Conservation (phyloP, 495 filamentous ascomycete genomes). For the Melanomma pulvis-pyrius region DNA sequence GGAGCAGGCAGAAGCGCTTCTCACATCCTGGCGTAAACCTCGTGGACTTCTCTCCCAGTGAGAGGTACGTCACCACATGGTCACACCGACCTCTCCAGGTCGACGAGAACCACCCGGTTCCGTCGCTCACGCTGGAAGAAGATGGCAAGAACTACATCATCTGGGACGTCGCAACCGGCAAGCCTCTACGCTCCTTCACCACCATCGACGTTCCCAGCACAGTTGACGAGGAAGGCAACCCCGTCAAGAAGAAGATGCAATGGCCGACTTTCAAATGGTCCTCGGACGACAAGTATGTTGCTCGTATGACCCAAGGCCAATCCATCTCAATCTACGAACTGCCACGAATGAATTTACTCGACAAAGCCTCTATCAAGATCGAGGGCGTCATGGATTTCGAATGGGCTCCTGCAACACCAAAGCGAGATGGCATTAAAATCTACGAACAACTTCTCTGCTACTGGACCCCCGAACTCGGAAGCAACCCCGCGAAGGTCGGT, state of each 20-base stretch:
- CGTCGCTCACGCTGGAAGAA: slow-evolving; percentile 73
- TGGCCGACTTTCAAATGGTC: slow-evolving; percentile 99
- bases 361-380: slow-evolving; percentile 88
- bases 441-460: slow-evolving; percentile 97
- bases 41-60: slow-evolving; percentile 90
- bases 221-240: slow-evolving; percentile 64
- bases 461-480: slow-evolving; percentile 98
- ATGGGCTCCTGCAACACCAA: slow-evolving; percentile 83
- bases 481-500: slow-evolving; percentile 95
- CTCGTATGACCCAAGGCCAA: slow-evolving; percentile 81
- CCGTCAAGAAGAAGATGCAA: slow-evolving; percentile 83
- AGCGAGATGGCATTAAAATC: slow-evolving; percentile 76
- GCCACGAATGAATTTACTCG: slow-evolving; percentile 86
- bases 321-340: slow-evolving; percentile 94
- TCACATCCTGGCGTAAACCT: slow-evolving; percentile 93
- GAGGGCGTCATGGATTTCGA: slow-evolving; percentile 98
- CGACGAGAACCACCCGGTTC: slow-evolving; percentile 79
- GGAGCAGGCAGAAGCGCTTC: slow-evolving; percentile 89
- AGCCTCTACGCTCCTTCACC: slow-evolving; percentile 87
- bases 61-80: slow-evolving; percentile 95
- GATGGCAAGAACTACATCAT: slow-evolving; percentile 99
- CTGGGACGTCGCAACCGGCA: slow-evolving; percentile 92
- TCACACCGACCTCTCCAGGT: slow-evolving; percentile 89
- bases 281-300: slow-evolving; percentile 93
- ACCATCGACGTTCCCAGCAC: slow-evolving; percentile 74